phyloP scores from a whole-genome alignment of 345 rosid genomes.

The Draba incana region DNA sequence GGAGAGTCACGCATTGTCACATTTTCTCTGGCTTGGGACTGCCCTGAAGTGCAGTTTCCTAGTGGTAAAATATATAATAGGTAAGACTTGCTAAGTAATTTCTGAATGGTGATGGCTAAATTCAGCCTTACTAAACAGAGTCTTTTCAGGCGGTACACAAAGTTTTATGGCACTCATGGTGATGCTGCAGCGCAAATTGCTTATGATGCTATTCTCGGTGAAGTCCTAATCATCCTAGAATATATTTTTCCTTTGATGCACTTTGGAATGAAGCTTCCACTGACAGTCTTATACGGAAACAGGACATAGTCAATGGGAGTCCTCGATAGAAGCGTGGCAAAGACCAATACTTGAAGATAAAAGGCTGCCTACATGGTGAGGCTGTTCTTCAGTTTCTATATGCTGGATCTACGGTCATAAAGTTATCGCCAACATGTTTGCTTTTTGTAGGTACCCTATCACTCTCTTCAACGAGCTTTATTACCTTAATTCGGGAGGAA shows the following conservation, averaged over 20 bases:
- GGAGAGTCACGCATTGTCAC: slow-evolving; percentile 57
- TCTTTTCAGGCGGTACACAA: slow-evolving; percentile 74
- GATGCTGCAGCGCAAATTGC: slow-evolving; percentile 83
- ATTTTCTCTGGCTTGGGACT: slow-evolving; percentile 94
- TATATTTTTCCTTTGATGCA: neutral
- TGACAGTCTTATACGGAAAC: slow-evolving; percentile 26
- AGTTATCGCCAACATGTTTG: neutral
- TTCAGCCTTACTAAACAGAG: neutral
- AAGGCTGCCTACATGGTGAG: slow-evolving; percentile 87
- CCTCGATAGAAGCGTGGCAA: slow-evolving; percentile 90
- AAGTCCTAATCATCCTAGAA: slow-evolving; percentile 7
- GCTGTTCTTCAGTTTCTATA: neutral
- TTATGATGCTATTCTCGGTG: slow-evolving; percentile 82
- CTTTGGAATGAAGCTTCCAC: neutral
- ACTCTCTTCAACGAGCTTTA: slow-evolving; percentile 94
- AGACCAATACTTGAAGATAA: slow-evolving; percentile 87
- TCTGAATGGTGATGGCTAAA: neutral
- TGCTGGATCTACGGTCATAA: neutral
- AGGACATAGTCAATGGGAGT: slow-evolving; percentile 87
- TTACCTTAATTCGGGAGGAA: slow-evolving; percentile 89
- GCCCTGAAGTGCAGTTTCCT: slow-evolving; percentile 73
- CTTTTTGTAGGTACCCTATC: slow-evolving; percentile 65
- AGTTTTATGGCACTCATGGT: slow-evolving; percentile 73
- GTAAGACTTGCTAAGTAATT: slow-evolving; percentile 32
- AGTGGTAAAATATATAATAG: slow-evolving; percentile 73